phyloP scores from a whole-genome alignment of 2,329 filamentous ascomycete genomes.

The Neofusicoccum cordaticola region DNA sequence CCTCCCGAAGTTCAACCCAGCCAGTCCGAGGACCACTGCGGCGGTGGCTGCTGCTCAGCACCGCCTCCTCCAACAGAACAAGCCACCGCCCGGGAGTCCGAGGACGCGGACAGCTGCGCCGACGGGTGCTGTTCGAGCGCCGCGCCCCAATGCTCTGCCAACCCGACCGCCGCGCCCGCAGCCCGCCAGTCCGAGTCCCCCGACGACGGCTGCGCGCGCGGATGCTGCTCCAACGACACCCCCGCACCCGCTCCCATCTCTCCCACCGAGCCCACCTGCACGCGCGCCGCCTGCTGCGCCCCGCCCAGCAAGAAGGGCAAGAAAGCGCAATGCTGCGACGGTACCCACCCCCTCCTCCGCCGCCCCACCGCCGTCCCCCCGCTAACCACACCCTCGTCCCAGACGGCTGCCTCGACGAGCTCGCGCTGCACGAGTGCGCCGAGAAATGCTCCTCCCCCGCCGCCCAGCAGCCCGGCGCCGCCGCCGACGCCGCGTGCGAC shows the following conservation, averaged over 20 bases:
- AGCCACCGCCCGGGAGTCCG: not conserved
- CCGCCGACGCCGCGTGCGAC: not conserved
- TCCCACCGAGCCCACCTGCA: not conserved
- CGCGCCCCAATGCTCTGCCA: not conserved
- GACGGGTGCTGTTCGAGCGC: not conserved
- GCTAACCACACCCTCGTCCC: not conserved
- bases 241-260: not conserved
- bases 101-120: not conserved
- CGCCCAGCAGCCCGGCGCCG: not conserved
- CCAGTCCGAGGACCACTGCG: not conserved
- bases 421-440: not conserved
- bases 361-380: not conserved
- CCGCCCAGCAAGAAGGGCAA: not conserved
- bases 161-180: not conserved
- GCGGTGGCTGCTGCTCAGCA: not conserved
- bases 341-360: not conserved
- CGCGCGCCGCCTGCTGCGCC: not conserved
- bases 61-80: too few species aligned
- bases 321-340: conserved; percentile 11
- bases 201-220: not conserved
- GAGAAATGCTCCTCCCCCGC: not conserved
- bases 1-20: too few species aligned
- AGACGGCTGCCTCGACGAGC: conserved; percentile 13
- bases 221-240: not conserved
- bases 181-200: not conserved